These are phyloP conservation scores for Magnolia changhungtana DNA, from an alignment of 164 flowering plant genomes.

Conservation along the genomic window DNA sequence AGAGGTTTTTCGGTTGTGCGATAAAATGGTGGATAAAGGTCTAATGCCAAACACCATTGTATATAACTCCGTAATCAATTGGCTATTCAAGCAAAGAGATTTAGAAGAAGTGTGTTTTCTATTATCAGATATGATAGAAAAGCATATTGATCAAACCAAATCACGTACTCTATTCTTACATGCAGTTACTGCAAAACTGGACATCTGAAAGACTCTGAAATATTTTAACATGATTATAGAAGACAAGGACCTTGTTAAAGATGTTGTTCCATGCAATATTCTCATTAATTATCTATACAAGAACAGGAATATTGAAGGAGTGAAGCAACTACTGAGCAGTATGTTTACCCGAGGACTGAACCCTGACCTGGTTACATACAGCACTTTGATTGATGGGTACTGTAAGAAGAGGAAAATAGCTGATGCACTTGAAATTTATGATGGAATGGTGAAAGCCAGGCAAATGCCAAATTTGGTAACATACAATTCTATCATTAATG, in stretches of 20 bases:
- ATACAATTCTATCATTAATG: no score
- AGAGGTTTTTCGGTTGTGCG: slow-evolving; percentile 30
- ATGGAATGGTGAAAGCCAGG: slow-evolving; percentile 25
- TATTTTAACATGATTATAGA: slow-evolving; percentile 20
- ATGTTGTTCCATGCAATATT: slow-evolving; percentile 32
- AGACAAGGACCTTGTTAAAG: slow-evolving; percentile 21
- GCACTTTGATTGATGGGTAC: slow-evolving; percentile 37
- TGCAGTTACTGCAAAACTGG: slow-evolving; percentile 40
- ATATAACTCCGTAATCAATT: slow-evolving; percentile 38
- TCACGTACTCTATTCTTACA: slow-evolving; percentile 33
- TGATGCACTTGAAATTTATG: slow-evolving; percentile 33
- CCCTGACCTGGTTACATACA: slow-evolving; percentile 40
- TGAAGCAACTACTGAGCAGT: slow-evolving; percentile 32
- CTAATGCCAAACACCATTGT: slow-evolving; percentile 33
- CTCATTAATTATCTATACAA: slow-evolving; percentile 34
- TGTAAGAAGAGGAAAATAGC: slow-evolving; percentile 32
- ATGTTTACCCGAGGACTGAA: slow-evolving; percentile 34
- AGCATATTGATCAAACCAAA: slow-evolving; percentile 28
- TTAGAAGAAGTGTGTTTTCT: slow-evolving; percentile 30
- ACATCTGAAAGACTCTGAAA: slow-evolving; percentile 24
- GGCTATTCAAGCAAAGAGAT: slow-evolving; percentile 44
- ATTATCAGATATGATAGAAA: slow-evolving; percentile 40
- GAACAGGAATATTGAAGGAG: slow-evolving; percentile 23
- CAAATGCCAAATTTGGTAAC: slow-evolving; percentile 19
- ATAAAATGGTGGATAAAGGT: slow-evolving; percentile 39